phyloP scores from a whole-genome alignment of 2,329 filamentous ascomycete species.

The Septoria linicola region DNA sequence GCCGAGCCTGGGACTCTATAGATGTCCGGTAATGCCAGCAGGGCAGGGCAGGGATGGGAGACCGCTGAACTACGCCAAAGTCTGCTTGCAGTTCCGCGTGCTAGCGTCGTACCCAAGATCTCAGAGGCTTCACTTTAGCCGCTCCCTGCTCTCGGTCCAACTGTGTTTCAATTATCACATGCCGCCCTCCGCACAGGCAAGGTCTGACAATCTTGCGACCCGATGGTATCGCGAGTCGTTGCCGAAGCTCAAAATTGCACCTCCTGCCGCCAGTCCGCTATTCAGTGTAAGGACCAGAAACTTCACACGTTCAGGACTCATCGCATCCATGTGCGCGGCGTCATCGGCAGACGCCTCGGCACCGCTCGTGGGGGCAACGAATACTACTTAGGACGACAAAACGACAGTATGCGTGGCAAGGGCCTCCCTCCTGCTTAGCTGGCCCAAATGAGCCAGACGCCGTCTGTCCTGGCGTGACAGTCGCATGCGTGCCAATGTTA shows the following conservation, averaged over 20 bases:
- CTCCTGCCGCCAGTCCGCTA: no score
- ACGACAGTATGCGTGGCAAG: background rate
- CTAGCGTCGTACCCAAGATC: background rate
- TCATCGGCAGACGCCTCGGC: background rate
- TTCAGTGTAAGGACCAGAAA: no score
- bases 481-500: constrained; percentile 7
- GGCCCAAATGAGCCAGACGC: background rate
- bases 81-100: constrained; percentile 3
- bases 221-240: no score
- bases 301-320: no score
- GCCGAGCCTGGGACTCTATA: no score
- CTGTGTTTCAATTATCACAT: background rate
- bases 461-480: background rate
- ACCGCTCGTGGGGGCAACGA: background rate
- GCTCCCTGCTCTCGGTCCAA: background rate
- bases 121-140: background rate
- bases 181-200: no score
- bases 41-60: no score
- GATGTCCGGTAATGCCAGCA: no score
- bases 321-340: background rate
- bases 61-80: constrained; percentile 1
- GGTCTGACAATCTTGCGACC: constrained; percentile 2
- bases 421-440: constrained; percentile 5
- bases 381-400: background rate
- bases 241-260: no score